Conservation (phyloP, 768 basidiomycete genomes). For the Trametopsis cervina region DNA sequence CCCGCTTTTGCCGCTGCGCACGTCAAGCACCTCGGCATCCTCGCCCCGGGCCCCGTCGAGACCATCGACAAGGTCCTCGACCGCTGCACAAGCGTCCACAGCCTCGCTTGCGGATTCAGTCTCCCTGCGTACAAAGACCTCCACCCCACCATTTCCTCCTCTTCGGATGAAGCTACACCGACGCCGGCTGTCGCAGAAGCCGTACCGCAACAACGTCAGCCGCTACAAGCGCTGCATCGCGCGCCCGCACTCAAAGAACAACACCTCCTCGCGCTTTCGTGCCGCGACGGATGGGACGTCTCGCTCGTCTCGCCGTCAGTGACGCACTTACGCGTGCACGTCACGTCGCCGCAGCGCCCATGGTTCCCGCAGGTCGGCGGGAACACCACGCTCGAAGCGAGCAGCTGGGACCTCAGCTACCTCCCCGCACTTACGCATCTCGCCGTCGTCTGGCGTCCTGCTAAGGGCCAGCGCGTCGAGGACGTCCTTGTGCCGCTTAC, state of each 20-base stretch:
- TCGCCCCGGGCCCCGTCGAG: slow-evolving; percentile 28
- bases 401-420: slow-evolving; percentile 18
- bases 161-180: too few species aligned
- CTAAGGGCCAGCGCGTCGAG: slow-evolving; percentile 8
- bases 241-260: slow-evolving; percentile 20
- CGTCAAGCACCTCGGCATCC: slow-evolving; percentile 30
- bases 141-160: slow-evolving; percentile 12
- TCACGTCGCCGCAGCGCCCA: slow-evolving; percentile 16
- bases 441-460: slow-evolving; percentile 22
- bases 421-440: slow-evolving; percentile 27
- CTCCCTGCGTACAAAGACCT: slow-evolving; percentile 21
- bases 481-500: slow-evolving; percentile 14
- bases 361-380: background rate
- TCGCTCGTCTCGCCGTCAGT: slow-evolving; percentile 24
- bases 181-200: too few species aligned
- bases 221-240: slow-evolving; percentile 9
- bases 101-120: slow-evolving; percentile 31
- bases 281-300: slow-evolving; percentile 30
- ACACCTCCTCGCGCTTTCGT: slow-evolving; percentile 28
- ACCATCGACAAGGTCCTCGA: slow-evolving; percentile 26
- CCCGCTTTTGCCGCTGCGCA: slow-evolving; percentile 16
- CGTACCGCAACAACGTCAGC: too few species aligned
- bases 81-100: slow-evolving; percentile 25
- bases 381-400: slow-evolving; percentile 10
- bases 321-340: slow-evolving; percentile 29